Evolutionary conservation across 2,329 filamentous ascomycete genomes (phyloP), one percentile per base, ranked within the genome.

Genomic region (Penicillium sp.): DNA sequence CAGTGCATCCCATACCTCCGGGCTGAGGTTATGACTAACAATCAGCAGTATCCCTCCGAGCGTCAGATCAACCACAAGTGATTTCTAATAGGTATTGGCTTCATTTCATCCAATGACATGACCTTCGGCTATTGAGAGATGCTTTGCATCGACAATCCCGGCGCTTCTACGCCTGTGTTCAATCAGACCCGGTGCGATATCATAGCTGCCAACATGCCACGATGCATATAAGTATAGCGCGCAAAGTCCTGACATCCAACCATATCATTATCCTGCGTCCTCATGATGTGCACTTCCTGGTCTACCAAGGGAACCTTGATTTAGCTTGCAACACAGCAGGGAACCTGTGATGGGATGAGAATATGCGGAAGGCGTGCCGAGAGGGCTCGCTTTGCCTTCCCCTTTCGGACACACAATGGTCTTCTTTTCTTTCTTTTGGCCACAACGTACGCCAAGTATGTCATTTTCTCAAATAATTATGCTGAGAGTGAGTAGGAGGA

Each of bases 21-120:
- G 5, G 71, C 73, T 16, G 69, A 80, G 47, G 79, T 80, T 25
- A 63, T 80, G 7, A 65, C 68, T 1, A 76, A 79, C 53, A 81
- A 81, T 53, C 56, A 69, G 10, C 59, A 75, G 0, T 72, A 77
- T 50, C 75, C 75, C 2, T 70, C 71, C 10, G 68, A 73, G 33
- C 69, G 75, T 2, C 71, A 78, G 50, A 67, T 80, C 9, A 74
- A 73, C 8, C 67, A 81, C 1, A 64, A 73, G 44, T 80, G 78
- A 4, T 73, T 78, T 17, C 69, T 80, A 5, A 73, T 80, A 5
- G 78, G 78, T 1, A 80, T 81, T 58, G 78, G 76, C 16, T 77
- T 68, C 53, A 74, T 80, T 36, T 78, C 76, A 0, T 73, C 72
- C 2, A 63, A 73, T 9, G 71, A 78, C 50, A 73, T 69, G 1